A percentile compares a stretch with the other conserved stretches of the same genome.
phyloP scores from a whole-genome alignment of 2,329 filamentous ascomycete species.

The Tolypocladium ophioglossoides region DNA sequence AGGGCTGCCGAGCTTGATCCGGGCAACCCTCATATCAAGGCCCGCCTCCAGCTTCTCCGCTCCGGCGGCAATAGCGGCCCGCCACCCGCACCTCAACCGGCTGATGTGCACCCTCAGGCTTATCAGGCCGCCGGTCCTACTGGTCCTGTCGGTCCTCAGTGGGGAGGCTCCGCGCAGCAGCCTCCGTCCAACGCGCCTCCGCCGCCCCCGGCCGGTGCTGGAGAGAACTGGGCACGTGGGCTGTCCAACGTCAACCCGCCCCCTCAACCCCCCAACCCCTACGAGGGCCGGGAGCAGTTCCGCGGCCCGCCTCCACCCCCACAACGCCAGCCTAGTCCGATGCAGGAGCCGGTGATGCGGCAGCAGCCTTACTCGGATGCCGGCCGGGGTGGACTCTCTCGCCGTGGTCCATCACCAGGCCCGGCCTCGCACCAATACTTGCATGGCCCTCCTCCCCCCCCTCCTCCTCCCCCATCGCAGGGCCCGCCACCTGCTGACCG shows the following conservation, averaged over 20 bases:
- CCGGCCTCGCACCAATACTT: slow-evolving; percentile 31
- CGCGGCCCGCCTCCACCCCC: slow-evolving; percentile 57
- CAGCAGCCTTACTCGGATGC: slow-evolving; percentile 46
- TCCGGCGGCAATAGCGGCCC: slow-evolving; percentile 64
- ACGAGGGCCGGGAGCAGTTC: slow-evolving; percentile 63
- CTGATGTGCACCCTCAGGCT: slow-evolving; percentile 90
- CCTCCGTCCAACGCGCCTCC: slow-evolving; percentile 41
- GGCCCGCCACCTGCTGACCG: slow-evolving; percentile 41
- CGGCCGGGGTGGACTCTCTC: slow-evolving; percentile 20
- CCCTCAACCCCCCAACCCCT: slow-evolving; percentile 69
- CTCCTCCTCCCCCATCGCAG: slow-evolving; percentile 29
- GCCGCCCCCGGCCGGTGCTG: slow-evolving; percentile 48
- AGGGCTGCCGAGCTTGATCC: slow-evolving; percentile 92
- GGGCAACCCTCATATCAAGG: slow-evolving; percentile 90
- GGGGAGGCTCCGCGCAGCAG: slow-evolving; percentile 66
- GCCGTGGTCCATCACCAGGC: slow-evolving; percentile 38
- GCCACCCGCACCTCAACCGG: slow-evolving; percentile 75
- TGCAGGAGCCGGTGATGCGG: slow-evolving; percentile 52
- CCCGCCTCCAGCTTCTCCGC: slow-evolving; percentile 78
- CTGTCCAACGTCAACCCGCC: slow-evolving; percentile 71
- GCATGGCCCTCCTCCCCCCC: slow-evolving; percentile 40
- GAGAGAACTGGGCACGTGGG: slow-evolving; percentile 49
- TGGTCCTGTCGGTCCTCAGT: slow-evolving; percentile 77
- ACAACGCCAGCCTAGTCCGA: slow-evolving; percentile 65
- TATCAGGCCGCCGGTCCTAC: slow-evolving; percentile 77